These are phyloP conservation scores for Aspergillus luchuensis DNA, from an alignment of 2,329 filamentous ascomycete genomes.

Conservation along the genomic window DNA sequence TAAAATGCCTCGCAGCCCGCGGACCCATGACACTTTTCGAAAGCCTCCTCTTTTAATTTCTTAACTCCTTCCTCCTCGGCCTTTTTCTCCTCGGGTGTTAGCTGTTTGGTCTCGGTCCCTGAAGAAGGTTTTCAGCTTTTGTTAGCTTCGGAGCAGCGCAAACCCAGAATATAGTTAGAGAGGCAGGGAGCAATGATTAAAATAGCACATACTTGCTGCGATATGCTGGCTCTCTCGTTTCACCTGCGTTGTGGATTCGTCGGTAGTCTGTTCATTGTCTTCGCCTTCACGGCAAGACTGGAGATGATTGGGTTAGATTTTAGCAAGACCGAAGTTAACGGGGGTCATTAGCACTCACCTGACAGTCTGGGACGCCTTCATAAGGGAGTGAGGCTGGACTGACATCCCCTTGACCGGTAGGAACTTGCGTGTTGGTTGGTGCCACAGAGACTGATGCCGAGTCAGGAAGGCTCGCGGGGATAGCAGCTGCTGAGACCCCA, in stretches of 20 bases:
- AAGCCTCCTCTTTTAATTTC: no score
- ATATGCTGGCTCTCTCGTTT: background rate
- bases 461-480: background rate
- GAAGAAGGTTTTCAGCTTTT: no score
- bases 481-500: slow-evolving; percentile 1
- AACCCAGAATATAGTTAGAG: no score
- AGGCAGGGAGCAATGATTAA: no score
- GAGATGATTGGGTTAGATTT: background rate
- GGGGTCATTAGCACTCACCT: background rate
- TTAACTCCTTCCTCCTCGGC: no score
- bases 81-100: no score
- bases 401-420: background rate
- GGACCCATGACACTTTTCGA: no score
- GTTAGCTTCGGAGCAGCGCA: no score
- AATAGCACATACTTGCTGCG: no score
- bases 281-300: background rate
- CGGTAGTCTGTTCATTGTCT: no score
- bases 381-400: background rate
- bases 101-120: no score
- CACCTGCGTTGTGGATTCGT: background rate
- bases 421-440: background rate
- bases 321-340: background rate
- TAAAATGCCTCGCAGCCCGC: no score
- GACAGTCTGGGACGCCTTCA: background rate
- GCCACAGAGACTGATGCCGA: background rate